A percentile compares a stretch with the other conserved stretches of the same genome.
Conservation (phyloP, 164 flowering plant species). For the Dillenia turbinata region DNA sequence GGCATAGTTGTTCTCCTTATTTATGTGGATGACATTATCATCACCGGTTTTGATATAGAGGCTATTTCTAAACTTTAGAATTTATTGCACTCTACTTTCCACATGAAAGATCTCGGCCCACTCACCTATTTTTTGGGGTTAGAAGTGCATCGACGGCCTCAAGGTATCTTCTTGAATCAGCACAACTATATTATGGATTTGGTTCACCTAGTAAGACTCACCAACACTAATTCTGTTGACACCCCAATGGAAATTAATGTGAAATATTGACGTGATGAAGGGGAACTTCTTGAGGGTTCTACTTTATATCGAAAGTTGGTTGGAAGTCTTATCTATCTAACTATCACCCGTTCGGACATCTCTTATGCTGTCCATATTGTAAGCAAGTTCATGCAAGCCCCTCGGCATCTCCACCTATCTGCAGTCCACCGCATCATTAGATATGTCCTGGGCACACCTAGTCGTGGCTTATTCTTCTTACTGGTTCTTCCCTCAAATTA, state of each 20-base stretch:
- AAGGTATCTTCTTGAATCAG: not conserved
- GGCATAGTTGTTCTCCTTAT: not conserved
- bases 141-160: not conserved
- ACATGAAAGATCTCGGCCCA: not conserved
- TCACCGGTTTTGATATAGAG: not conserved
- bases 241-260: not conserved
- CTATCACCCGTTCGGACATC: no score
- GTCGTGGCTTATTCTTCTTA: no score
- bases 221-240: not conserved
- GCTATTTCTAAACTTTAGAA: not conserved
- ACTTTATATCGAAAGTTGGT: no score
- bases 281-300: no score
- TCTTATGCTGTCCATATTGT: no score
- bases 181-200: not conserved
- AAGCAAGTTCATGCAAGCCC: no score
- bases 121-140: not conserved
- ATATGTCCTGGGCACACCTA: no score
- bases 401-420: no score
- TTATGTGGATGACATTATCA: slow-evolving; percentile 3
- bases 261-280: no score
- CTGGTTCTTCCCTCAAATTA: slow-evolving; percentile 1
- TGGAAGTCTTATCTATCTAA: no score
- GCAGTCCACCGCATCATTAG: no score
- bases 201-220: not conserved
- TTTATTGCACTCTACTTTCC: not conserved